Base-by-base conservation (phyloP, 108 stramenopile species). In the Nitzschia sp. region DNA sequence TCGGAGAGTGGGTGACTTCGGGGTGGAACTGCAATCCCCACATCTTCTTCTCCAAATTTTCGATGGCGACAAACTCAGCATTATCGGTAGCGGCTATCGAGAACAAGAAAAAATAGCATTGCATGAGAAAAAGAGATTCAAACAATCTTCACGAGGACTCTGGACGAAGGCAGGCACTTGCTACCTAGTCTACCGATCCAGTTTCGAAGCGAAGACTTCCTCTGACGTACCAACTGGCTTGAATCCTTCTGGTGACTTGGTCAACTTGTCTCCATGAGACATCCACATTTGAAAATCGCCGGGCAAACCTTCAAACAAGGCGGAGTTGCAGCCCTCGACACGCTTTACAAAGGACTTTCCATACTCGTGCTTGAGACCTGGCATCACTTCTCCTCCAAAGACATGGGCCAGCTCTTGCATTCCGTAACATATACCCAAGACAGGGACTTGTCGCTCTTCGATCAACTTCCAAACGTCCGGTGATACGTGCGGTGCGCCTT, bases 21-120 rank as follows among this genome's bases (percentile, higher is more conserved):
- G 99, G 99, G 69, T 99, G 99, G 74, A 99, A 98, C 72, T 99
- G 98, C 28, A 98, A 58, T 8, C 97, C 97, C 89, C 92, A 99
- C 85, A 95, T 92, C 52, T 73, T 69, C 53, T 71, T 85, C 28
- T 78, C 80, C 21, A 80, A 34, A 67, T 96, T 89, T 63, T 93
- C 95, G 53, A 98, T 97, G 35, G 92, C 94, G 6, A 98, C 97
- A 68, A 89, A 90, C 41, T 90, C 86, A 53, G 95, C 95, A 71
- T 98, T 97, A 26, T 74, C 80, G 11, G 98, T 98, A 63, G 80
- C 67, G 31, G 63, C 70, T 68, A 56, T 46, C 15, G 15, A 30
- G 13, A 21, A 55, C n/a, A 62, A 28, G 8, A n/a, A 66, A 13
- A 52, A 29, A 73, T 25, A 34, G 26, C 26, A 17, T n/a, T 21